These are phyloP conservation scores for Drechmeria coniospora DNA, from an alignment of 2,329 filamentous ascomycete genomes.

Conservation along the genomic window DNA sequence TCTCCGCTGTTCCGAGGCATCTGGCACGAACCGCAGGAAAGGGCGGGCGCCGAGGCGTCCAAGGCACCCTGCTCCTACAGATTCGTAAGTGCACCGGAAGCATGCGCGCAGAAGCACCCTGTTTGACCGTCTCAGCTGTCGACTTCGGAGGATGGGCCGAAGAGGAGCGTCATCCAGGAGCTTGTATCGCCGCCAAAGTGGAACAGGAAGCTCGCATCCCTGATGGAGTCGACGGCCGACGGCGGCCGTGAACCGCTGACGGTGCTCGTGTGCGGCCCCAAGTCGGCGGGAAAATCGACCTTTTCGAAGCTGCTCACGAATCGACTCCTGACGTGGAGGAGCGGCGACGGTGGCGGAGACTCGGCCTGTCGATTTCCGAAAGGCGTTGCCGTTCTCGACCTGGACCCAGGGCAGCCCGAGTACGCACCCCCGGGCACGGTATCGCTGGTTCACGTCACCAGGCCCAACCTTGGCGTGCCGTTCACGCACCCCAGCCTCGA, in stretches of 20 bases:
- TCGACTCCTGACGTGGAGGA: conserved; percentile 37
- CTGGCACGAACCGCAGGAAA: conserved; percentile 37
- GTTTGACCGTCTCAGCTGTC: conserved; percentile 28
- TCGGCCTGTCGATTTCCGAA: conserved; percentile 4
- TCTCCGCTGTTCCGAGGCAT: conserved; percentile 53
- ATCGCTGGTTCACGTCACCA: conserved; percentile 45
- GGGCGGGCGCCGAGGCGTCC: conserved; percentile 7
- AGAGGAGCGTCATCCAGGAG: conserved; percentile 33
- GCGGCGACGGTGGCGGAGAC: conserved; percentile 6
- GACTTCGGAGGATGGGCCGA: conserved; percentile 35
- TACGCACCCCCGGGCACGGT: conserved; percentile 55
- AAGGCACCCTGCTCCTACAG: conserved; percentile 24
- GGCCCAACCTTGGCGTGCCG: conserved; percentile 48
- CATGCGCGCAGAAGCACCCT: too few species aligned
- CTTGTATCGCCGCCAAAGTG: conserved; percentile 41
- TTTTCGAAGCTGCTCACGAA: conserved; percentile 54
- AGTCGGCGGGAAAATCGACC: conserved; percentile 62
- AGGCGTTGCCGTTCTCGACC: conserved; percentile 47
- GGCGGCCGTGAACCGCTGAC: conserved; percentile 20
- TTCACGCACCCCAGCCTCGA: conserved; percentile 42
- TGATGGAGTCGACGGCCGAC: conserved; percentile 15
- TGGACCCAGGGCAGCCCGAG: conserved; percentile 67
- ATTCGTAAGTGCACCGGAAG: conserved; percentile 34
- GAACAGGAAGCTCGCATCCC: conserved; percentile 41
- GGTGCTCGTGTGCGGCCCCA: conserved; percentile 51